Conservation (phyloP, 352 stramenopile genomes). For the Pythium folliculosum region DNA sequence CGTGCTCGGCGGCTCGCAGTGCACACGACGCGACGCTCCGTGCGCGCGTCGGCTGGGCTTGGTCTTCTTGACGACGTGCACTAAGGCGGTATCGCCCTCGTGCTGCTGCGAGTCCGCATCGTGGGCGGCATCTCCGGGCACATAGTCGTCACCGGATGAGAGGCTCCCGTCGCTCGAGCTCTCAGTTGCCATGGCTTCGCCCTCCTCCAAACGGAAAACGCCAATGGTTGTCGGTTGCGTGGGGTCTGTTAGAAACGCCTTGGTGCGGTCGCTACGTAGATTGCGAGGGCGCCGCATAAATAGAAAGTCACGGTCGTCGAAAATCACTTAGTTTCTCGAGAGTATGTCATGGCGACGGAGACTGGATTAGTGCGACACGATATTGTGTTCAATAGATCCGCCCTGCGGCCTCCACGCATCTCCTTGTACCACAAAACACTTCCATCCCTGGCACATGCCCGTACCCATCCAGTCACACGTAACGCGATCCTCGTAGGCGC, state of each 20-base stretch:
- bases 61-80: not conserved
- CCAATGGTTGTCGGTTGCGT: not conserved
- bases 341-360: too few species aligned
- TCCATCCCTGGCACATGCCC: too few species aligned
- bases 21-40: not conserved
- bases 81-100: not conserved
- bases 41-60: not conserved
- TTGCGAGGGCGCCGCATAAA: not conserved
- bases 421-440: too few species aligned
- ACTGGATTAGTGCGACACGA: too few species aligned
- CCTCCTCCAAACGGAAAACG: not conserved
- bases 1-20: not conserved
- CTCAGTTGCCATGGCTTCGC: not conserved
- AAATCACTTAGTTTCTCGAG: not conserved
- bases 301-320: not conserved
- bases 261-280: not conserved
- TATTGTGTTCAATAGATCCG: too few species aligned
- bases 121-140: not conserved
- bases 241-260: not conserved
- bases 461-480: too few species aligned
- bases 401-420: too few species aligned
- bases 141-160: not conserved
- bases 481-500: too few species aligned
- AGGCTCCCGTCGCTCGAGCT: constrained; percentile 2
- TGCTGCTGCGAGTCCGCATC: not conserved